A percentile compares a stretch with the other conserved stretches of the same genome.
Conservation (phyloP, 768 basidiomycete genomes). For the Cystofilobasidium ferigula region DNA sequence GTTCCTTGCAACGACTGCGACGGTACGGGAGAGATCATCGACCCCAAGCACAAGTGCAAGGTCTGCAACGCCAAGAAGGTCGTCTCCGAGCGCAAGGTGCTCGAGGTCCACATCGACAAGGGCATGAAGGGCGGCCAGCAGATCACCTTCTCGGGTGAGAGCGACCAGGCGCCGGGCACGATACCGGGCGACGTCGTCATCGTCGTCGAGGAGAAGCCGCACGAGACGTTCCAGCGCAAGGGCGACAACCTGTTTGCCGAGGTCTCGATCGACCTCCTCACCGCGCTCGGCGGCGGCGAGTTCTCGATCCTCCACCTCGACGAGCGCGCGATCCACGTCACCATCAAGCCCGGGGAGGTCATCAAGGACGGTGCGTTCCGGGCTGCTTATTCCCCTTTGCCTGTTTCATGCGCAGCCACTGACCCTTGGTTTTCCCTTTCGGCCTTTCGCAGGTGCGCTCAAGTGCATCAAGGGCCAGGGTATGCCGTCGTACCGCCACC, state of each 20-base stretch:
- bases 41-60: slow-evolving; percentile 80
- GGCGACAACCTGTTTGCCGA: slow-evolving; percentile 78
- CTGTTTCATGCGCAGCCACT: neutral
- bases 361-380: slow-evolving; percentile 84
- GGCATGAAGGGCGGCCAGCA: slow-evolving; percentile 93
- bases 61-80: slow-evolving; percentile 93
- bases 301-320: slow-evolving; percentile 87
- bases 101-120: slow-evolving; percentile 97
- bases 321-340: slow-evolving; percentile 74
- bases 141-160: slow-evolving; percentile 77
- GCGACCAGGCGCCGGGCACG: slow-evolving; percentile 78
- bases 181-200: slow-evolving; percentile 91
- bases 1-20: slow-evolving; percentile 85
- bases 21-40: slow-evolving; percentile 91
- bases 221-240: slow-evolving; percentile 75
- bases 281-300: slow-evolving; percentile 82
- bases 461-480: slow-evolving; percentile 91
- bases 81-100: slow-evolving; percentile 81
- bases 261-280: slow-evolving; percentile 83
- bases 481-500: slow-evolving; percentile 97
- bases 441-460: slow-evolving; percentile 55
- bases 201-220: slow-evolving; percentile 83
- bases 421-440: slow-evolving; percentile 17
- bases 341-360: slow-evolving; percentile 73
- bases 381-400: neutral